phyloP scores from a whole-genome alignment of 805 yeast species.

The Candida patagonica region DNA sequence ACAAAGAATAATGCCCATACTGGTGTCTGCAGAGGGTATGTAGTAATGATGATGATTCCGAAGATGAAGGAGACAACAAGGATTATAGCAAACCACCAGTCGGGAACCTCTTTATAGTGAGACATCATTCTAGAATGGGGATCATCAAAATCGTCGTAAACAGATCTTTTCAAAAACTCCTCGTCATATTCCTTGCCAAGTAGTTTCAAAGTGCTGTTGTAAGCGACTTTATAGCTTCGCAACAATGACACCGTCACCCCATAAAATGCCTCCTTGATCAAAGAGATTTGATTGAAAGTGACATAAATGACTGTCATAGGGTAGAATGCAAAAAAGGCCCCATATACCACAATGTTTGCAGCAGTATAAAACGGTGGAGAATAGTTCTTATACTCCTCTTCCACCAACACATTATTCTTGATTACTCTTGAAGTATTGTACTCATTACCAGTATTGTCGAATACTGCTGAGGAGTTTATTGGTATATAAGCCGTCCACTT shows the following conservation, averaged over 20 bases:
- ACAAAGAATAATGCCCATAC: constrained; percentile 54
- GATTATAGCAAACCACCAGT: constrained; percentile 54
- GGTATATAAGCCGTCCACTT: constrained; percentile 58
- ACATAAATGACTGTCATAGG: constrained; percentile 44
- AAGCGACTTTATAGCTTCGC: constrained; percentile 6
- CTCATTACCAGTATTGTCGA: constrained; percentile 42
- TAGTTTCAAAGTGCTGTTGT: constrained; percentile 2
- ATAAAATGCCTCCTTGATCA: constrained; percentile 8
- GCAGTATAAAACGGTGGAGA: constrained; percentile 66
- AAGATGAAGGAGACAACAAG: constrained; percentile 33
- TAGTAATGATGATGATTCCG: constrained; percentile 15
- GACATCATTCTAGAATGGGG: constrained; percentile 15
- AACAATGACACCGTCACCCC: constrained; percentile 11
- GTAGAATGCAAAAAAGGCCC: constrained; percentile 47
- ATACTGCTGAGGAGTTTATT: constrained; percentile 43
- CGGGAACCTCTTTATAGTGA: constrained; percentile 58
- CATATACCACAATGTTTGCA: constrained; percentile 35
- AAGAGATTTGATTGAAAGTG: constrained; percentile 12
- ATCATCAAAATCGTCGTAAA: constrained; percentile 6
- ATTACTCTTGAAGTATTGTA: constrained; percentile 40
- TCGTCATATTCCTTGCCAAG: no score
- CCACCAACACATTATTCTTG: constrained; percentile 37
- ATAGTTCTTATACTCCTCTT: constrained; percentile 42
- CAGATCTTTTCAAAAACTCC: no score
- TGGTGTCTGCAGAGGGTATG: constrained; percentile 19